These are phyloP conservation scores for Mycena capillaripes DNA, from an alignment of 768 basidiomycete species.

Conservation along the genomic window DNA sequence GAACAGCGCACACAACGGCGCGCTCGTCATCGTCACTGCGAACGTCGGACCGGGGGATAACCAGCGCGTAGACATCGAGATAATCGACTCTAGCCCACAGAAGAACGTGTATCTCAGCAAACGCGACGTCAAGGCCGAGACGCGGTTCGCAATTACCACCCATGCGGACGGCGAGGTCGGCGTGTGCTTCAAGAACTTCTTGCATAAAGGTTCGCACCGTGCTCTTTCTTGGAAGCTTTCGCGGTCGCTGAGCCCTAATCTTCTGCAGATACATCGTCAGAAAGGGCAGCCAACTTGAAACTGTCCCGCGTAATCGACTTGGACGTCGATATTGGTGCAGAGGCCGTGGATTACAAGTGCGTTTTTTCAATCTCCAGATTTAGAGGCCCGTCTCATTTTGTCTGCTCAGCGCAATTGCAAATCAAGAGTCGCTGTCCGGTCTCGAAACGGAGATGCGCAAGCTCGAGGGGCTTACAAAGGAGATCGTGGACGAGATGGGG, in stretches of 20 bases:
- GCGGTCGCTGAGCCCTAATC: background rate
- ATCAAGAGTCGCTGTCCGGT: conserved; percentile 95
- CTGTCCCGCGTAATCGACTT: conserved; percentile 85
- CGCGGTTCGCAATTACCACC: conserved; percentile 92
- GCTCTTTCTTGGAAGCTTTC: background rate
- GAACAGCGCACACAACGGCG: conserved; percentile 90
- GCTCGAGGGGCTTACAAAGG: conserved; percentile 93
- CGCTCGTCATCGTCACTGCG: conserved; percentile 96
- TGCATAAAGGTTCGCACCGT: conserved; percentile 75
- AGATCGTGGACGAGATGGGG: conserved; percentile 93
- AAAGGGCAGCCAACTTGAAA: conserved; percentile 56
- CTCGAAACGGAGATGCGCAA: conserved; percentile 99
- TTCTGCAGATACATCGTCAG: conserved; percentile 58
- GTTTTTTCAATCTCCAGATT: conserved; percentile 47
- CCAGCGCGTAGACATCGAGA: conserved; percentile 94
- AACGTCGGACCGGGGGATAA: conserved; percentile 83
- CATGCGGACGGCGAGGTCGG: conserved; percentile 96
- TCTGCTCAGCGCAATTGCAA: conserved; percentile 88
- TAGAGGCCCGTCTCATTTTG: conserved; percentile 8
- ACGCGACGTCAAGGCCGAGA: conserved; percentile 89
- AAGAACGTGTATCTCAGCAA: conserved; percentile 94
- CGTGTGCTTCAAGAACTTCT: conserved; percentile 90
- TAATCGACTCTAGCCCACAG: conserved; percentile 88
- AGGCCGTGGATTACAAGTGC: conserved; percentile 99
- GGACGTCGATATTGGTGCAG: conserved; percentile 98